Base-by-base conservation (phyloP, 352 stramenopile species). In the Pythium monospermum region DNA sequence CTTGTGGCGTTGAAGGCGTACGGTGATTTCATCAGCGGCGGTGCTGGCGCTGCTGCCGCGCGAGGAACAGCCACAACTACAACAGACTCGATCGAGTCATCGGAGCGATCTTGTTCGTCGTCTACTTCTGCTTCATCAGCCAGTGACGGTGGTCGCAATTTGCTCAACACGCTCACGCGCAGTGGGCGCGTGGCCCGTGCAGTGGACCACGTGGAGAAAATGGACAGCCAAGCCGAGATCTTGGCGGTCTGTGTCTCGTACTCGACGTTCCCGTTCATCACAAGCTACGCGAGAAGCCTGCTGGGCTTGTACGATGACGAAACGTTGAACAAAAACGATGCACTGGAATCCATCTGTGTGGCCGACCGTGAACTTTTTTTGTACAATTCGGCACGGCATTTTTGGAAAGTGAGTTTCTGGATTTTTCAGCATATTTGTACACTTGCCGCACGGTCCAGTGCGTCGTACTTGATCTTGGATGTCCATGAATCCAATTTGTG, bases 221-320 rank as follows among this genome's bases (percentile, higher is more conserved):
- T 88, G 63, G 77, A 83, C 51, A 82, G 64, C 25, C 77, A 91
- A 22, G 76, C 68, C 3, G 70, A 88, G 40, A 50, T 88, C 25
- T 83, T 88, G 72, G 68, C 69, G 1, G 76, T 91, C 2, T 89
- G 76, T 42, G 68, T 88, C 3, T 86, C 76, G 6, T 91, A 87
- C 56, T 89, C 81, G 47, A 91, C 81, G 6, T 91, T 91, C 41
- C 81, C 81, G 36, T 89, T 91, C 53, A 91, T 91, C 33, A 85
- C 81, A 22, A 91, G 77, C 69, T 91, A 89, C 53, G 81, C 81
- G 18, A 73, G 81, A 16, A 86, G 76, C 57, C 66, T 87, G 19
- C 66, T 91, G 2, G 74, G 75, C 2, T 64, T 88, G 47, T 86
- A 87, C 59, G 77, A 88, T 37, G 75, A 69, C 6, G 71, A 88